A percentile compares a stretch with the other conserved stretches of the same genome.
Evolutionary conservation across 805 yeast genomes (phyloP).

Genomic region (Yamadazyma akitaensis): DNA sequence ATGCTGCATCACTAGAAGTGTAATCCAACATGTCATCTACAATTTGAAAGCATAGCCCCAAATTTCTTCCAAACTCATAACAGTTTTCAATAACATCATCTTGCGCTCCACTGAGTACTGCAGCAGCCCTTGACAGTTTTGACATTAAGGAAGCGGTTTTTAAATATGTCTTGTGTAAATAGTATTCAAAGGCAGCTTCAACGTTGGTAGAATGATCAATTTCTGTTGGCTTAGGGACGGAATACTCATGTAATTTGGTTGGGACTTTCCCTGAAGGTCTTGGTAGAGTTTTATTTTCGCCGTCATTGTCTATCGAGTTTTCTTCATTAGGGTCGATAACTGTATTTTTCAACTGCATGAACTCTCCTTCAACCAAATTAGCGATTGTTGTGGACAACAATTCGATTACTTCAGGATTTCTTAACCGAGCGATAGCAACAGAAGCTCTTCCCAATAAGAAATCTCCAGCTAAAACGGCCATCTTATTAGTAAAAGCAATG

Average conservation of each 20-base stretch:
- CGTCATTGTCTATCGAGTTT: conserved; percentile 46
- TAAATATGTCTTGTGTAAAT: conserved; percentile 89
- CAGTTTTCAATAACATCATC: conserved; percentile 76
- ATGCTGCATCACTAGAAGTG: conserved; percentile 75
- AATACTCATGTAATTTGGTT: conserved; percentile 55
- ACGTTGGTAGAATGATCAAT: conserved; percentile 63
- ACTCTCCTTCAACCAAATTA: conserved; percentile 95
- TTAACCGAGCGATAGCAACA: conserved; percentile 85
- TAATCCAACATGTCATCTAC: conserved; percentile 96
- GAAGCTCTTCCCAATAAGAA: conserved; percentile 94
- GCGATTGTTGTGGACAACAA: conserved; percentile 94
- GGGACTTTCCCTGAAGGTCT: conserved; percentile 62
- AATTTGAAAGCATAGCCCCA: conserved; percentile 93
- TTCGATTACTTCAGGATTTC: conserved; percentile 98
- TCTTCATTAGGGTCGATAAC: conserved; percentile 53
- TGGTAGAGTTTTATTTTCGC: conserved; percentile 47
- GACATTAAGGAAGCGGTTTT: conserved; percentile 95
- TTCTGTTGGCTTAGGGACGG: conserved; percentile 33
- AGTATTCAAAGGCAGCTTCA: conserved; percentile 92
- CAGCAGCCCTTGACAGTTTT: conserved; percentile 89
- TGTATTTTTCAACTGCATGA: conserved; percentile 96
- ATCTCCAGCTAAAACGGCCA: conserved; percentile 98
- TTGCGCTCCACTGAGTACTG: conserved; percentile 83
- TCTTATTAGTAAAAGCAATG: conserved; percentile 90
- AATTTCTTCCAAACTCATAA: conserved; percentile 86